phyloP scores from a whole-genome alignment of 139 green algal species.

The Ulvella scutata region DNA sequence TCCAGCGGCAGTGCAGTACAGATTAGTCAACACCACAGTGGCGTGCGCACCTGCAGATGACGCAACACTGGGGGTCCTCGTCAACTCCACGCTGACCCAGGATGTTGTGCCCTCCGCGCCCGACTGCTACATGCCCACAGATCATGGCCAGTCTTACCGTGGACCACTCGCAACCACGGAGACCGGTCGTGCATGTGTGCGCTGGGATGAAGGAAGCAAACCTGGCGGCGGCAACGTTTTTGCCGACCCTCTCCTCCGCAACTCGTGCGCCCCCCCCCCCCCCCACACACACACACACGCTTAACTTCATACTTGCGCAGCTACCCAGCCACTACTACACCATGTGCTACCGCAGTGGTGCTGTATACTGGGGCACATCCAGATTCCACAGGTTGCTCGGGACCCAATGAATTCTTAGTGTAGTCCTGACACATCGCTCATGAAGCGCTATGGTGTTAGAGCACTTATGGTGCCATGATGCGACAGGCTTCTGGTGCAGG shows the following conservation, averaged over 20 bases:
- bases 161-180: background rate
- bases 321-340: too few relatives aligned
- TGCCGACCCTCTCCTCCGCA: background rate
- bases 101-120: background rate
- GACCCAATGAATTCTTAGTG: too few relatives aligned
- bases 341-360: too few relatives aligned
- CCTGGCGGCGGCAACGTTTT: background rate
- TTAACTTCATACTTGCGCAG: too few relatives aligned
- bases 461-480: background rate
- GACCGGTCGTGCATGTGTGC: background rate
- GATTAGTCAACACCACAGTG: background rate
- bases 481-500: background rate
- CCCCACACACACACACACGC: too few relatives aligned
- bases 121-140: background rate
- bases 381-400: too few relatives aligned
- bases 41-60: background rate
- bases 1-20: background rate
- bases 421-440: too few relatives aligned
- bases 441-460: too few relatives aligned
- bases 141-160: background rate
- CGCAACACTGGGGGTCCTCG: background rate
- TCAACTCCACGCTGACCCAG: background rate
- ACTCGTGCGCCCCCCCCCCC: background rate
- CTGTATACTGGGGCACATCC: too few relatives aligned
- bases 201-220: background rate